Conservation (phyloP, 305 asterid species). For the Salvia sclarea region DNA sequence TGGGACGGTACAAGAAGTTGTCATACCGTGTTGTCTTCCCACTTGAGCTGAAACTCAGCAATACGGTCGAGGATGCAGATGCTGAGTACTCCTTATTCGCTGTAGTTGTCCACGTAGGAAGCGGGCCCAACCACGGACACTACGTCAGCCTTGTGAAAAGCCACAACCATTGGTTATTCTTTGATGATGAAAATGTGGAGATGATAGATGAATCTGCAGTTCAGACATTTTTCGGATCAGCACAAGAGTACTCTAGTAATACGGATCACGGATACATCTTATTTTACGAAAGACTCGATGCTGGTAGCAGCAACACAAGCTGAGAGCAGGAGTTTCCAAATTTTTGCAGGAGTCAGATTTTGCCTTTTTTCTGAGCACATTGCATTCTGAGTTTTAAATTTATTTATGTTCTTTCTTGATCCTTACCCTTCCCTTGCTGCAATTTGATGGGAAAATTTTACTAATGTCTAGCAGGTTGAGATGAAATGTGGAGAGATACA, state of each 20-base stretch:
- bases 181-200: constrained; percentile 90
- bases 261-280: constrained; percentile 90
- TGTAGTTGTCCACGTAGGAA: constrained; percentile 90
- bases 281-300: constrained; percentile 69
- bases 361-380: constrained; percentile 31
- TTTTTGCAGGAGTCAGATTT: constrained; percentile 23
- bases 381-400: constrained; percentile 1
- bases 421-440: constrained; percentile 28
- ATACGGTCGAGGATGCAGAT: constrained; percentile 74
- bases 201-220: constrained; percentile 90
- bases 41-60: constrained; percentile 83
- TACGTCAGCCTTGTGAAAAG: constrained; percentile 92
- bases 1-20: constrained; percentile 77
- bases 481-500: constrained; percentile 41
- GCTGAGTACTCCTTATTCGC: constrained; percentile 83
- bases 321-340: constrained; percentile 32
- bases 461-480: constrained; percentile 35
- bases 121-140: constrained; percentile 95
- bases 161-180: constrained; percentile 90
- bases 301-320: constrained; percentile 40
- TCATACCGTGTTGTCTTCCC: constrained; percentile 93
- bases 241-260: constrained; percentile 82
- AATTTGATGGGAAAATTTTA: constrained; percentile 34
- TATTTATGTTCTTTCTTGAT: constrained; percentile 25
- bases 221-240: constrained; percentile 85